A percentile compares a stretch with the other conserved stretches of the same genome.
These are phyloP conservation scores for Fusarium temperatum DNA, from an alignment of 2,329 filamentous ascomycete species.

Conservation along the genomic window DNA sequence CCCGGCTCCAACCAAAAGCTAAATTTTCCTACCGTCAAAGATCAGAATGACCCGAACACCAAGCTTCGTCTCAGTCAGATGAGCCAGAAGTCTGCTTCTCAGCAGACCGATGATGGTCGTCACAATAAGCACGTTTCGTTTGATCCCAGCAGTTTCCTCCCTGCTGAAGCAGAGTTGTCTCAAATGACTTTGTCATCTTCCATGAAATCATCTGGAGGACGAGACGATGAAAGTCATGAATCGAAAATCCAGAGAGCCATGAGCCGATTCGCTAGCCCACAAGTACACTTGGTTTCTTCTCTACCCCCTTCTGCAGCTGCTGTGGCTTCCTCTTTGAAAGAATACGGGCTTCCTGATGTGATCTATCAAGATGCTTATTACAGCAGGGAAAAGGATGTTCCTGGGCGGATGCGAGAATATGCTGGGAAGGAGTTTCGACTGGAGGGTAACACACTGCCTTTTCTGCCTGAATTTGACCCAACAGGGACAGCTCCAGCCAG, in stretches of 20 bases:
- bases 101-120: conserved; percentile 54
- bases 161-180: not conserved
- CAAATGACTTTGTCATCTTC: conserved; percentile 24
- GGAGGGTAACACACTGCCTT: conserved; percentile 78
- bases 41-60: conserved; percentile 72
- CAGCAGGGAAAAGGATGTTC: conserved; percentile 84
- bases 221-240: conserved; percentile 1
- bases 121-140: conserved; percentile 38
- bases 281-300: conserved; percentile 37
- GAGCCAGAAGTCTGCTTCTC: conserved; percentile 55
- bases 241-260: conserved; percentile 28
- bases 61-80: conserved; percentile 73
- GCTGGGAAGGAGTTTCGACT: conserved; percentile 87
- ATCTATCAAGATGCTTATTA: conserved; percentile 90
- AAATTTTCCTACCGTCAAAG: conserved; percentile 80
- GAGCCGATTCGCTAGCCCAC: conserved; percentile 4
- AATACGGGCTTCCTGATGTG: conserved; percentile 63
- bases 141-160: conserved; percentile 19
- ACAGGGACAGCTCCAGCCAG: conserved; percentile 63
- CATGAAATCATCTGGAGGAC: conserved; percentile 12
- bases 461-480: conserved; percentile 80
- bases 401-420: conserved; percentile 80
- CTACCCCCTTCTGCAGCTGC: conserved; percentile 42
- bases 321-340: conserved; percentile 37
- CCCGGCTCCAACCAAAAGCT: conserved; percentile 54